phyloP scores from a whole-genome alignment of 441 rosid species.

The Metrosideros polymorpha region DNA sequence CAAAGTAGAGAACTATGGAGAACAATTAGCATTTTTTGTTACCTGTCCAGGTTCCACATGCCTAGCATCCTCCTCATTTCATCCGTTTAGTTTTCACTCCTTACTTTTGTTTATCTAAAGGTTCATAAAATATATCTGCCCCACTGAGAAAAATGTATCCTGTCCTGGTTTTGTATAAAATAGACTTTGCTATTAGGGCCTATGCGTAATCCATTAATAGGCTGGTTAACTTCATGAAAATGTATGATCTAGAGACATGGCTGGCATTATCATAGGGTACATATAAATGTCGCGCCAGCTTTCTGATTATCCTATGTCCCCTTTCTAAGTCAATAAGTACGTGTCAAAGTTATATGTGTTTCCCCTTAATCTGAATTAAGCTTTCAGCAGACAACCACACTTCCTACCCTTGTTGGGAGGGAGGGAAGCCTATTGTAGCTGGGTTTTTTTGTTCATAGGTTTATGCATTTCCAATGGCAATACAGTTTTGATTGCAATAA shows the following conservation, averaged over 20 bases:
- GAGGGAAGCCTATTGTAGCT: neutral
- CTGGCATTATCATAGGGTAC: neutral
- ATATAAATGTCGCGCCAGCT: neutral
- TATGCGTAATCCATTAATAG: neutral
- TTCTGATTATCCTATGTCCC: neutral
- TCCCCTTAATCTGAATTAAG: neutral
- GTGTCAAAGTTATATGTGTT: neutral
- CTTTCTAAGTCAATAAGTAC: neutral
- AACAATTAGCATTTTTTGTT: neutral
- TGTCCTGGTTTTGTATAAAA: neutral
- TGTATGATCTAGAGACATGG: neutral
- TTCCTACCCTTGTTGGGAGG: neutral
- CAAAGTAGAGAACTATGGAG: neutral
- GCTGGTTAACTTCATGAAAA: neutral
- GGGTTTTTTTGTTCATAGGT: neutral
- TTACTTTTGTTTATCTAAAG: neutral
- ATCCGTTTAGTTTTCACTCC: neutral
- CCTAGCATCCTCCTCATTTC: neutral
- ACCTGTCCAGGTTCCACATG: neutral
- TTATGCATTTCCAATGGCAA: neutral
- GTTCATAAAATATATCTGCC: neutral
- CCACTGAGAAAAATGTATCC: neutral
- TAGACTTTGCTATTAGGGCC: neutral
- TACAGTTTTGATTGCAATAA: neutral
- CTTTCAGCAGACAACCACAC: neutral